A percentile compares a stretch with the other conserved stretches of the same genome.
phyloP scores from a whole-genome alignment of 495 filamentous ascomycete genomes.

The Talaromyces trachyspermus region DNA sequence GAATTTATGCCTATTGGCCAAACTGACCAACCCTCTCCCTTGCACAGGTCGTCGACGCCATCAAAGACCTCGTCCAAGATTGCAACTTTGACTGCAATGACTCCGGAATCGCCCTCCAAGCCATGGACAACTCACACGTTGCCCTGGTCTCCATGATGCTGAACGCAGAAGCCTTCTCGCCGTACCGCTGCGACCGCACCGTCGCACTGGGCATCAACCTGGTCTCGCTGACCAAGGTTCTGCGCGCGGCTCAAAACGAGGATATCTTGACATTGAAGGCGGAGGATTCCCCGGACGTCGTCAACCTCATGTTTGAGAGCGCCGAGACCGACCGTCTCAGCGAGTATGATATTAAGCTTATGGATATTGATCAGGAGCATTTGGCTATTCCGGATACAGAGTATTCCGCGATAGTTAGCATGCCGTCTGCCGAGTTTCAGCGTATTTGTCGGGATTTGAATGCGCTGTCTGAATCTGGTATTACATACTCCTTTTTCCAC shows the following conservation, averaged over 20 bases:
- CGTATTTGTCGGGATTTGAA: constrained; percentile 90
- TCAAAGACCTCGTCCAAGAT: constrained; percentile 98
- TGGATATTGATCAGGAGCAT: constrained; percentile 99
- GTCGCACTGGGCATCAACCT: constrained; percentile 97
- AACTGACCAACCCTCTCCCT: constrained; percentile 10
- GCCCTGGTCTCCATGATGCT: constrained; percentile 98
- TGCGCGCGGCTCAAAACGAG: constrained; percentile 88
- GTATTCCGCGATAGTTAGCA: constrained; percentile 82
- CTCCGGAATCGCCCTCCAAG: constrained; percentile 93
- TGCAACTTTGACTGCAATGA: constrained; percentile 99
- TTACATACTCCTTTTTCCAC: constrained; percentile 4
- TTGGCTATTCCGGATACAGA: constrained; percentile 97
- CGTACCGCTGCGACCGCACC: constrained; percentile 98
- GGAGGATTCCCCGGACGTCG: constrained; percentile 87
- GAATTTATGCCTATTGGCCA: not conserved
- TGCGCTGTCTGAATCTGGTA: constrained; percentile 90
- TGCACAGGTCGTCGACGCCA: constrained; percentile 85
- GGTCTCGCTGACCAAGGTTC: constrained; percentile 90
- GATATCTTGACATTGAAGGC: constrained; percentile 96
- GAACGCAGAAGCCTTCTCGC: constrained; percentile 89
- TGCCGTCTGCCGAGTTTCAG: constrained; percentile 89
- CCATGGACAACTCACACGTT: constrained; percentile 99
- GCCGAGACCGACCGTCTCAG: constrained; percentile 81
- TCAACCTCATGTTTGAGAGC: constrained; percentile 95
- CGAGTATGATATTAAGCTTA: constrained; percentile 99